A percentile compares a stretch with the other conserved stretches of the same genome.
Evolutionary conservation across 345 rosid species (phyloP).

Genomic region (Melaleuca quinquenervia): DNA sequence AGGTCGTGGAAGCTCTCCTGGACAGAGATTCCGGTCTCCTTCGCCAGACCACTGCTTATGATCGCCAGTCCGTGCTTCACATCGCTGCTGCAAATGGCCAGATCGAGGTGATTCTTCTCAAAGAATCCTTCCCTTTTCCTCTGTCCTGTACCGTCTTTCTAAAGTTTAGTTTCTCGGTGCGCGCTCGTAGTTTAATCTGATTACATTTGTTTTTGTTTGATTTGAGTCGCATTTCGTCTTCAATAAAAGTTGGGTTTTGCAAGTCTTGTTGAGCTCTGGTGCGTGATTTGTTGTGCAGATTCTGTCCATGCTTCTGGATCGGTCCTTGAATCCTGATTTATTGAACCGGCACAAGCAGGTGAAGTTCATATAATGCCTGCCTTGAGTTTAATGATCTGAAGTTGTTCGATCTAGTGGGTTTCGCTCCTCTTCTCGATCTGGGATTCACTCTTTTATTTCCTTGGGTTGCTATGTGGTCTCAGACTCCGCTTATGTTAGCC

Average conservation of each 20-base stretch:
- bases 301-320: slow-evolving; percentile 58
- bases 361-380: not conserved
- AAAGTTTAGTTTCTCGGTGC: not conserved
- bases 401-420: not conserved
- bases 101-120: slow-evolving; percentile 58
- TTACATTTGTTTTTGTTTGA: not conserved
- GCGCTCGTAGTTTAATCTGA: not conserved
- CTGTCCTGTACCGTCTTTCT: not conserved
- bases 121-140: not conserved
- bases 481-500: slow-evolving; percentile 98
- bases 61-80: slow-evolving; percentile 83
- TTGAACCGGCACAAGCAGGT: slow-evolving; percentile 96
- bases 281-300: slow-evolving; percentile 36
- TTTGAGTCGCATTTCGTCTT: not conserved
- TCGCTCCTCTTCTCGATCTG: not conserved
- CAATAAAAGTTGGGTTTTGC: not conserved
- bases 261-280: slow-evolving; percentile 6
- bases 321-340: slow-evolving; percentile 67
- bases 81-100: slow-evolving; percentile 96
- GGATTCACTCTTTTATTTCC: not conserved
- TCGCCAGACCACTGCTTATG: slow-evolving; percentile 50
- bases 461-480: not conserved
- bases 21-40: slow-evolving; percentile 44
- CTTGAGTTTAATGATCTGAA: not conserved
- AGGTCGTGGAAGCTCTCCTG: slow-evolving; percentile 33